Evolutionary conservation across 2,329 filamentous ascomycete species (phyloP).

Genomic region (Sporothrix phasma): DNA sequence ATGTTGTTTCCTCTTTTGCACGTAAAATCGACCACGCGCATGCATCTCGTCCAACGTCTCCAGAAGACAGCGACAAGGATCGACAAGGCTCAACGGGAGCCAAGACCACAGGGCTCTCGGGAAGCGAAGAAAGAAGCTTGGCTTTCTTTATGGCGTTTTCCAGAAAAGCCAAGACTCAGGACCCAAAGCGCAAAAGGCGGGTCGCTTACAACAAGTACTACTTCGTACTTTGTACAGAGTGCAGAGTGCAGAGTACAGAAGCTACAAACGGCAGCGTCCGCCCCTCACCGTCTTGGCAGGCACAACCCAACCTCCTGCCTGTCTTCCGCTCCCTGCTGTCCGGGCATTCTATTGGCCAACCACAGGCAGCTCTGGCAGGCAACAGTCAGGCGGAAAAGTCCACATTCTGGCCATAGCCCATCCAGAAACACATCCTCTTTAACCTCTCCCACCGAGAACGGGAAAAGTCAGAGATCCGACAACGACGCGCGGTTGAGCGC

Average conservation of each 20-base stretch:
- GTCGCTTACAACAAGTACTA: not conserved
- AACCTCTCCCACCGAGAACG: not conserved
- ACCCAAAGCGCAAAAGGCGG: conserved; percentile 6
- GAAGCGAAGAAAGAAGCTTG: conserved; percentile 1
- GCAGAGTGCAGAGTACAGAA: not conserved
- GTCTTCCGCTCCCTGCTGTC: no score
- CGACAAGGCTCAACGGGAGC: not conserved
- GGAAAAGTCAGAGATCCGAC: not conserved
- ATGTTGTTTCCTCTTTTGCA: no score
- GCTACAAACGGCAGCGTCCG: not conserved
- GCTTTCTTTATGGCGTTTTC: not conserved
- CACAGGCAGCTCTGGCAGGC: no score
- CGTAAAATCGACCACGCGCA: no score
- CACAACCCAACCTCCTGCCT: not conserved
- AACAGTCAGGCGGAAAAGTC: no score
- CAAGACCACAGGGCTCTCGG: conserved; percentile 8
- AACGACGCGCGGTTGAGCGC: not conserved
- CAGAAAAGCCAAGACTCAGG: conserved; percentile 9
- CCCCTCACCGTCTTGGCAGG: not conserved
- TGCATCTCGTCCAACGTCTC: not conserved
- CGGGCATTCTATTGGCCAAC: no score
- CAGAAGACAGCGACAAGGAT: not conserved
- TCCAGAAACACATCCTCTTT: no score
- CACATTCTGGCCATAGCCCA: no score
- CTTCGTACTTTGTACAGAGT: no score